A percentile compares a stretch with the other conserved stretches of the same genome.
phyloP scores from a whole-genome alignment of 2,329 filamentous ascomycete genomes.

The Dactylellina sp. region DNA sequence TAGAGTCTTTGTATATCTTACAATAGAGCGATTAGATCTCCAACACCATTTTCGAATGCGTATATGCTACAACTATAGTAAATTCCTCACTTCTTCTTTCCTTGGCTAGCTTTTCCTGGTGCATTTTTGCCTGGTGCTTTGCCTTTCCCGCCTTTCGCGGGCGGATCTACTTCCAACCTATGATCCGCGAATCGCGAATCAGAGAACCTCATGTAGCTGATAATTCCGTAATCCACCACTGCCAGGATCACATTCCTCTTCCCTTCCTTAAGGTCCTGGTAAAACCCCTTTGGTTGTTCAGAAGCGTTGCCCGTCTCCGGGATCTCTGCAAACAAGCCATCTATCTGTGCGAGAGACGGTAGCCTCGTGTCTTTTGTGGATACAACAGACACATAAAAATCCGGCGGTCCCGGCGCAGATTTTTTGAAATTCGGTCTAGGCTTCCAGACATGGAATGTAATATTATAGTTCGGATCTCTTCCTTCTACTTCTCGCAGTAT shows the following conservation, averaged over 20 bases:
- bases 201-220: constrained; percentile 84
- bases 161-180: constrained; percentile 72
- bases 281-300: constrained; percentile 70
- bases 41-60: too few relatives aligned
- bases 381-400: constrained; percentile 86
- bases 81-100: constrained; percentile 50
- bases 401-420: constrained; percentile 78
- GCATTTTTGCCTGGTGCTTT: constrained; percentile 62
- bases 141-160: constrained; percentile 64
- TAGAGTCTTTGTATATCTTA: neutral
- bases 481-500: constrained; percentile 58
- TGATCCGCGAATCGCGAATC: constrained; percentile 85
- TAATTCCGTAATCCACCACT: constrained; percentile 87
- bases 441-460: constrained; percentile 87
- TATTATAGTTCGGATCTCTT: constrained; percentile 68
- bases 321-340: constrained; percentile 77
- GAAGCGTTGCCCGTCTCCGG: constrained; percentile 71
- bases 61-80: neutral
- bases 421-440: constrained; percentile 79
- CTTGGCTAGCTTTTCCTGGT: constrained; percentile 62
- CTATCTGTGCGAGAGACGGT: constrained; percentile 79
- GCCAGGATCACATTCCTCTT: constrained; percentile 85
- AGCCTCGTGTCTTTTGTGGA: constrained; percentile 78
- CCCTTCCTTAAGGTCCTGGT: constrained; percentile 84
- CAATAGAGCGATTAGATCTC: neutral